Evolutionary conservation across 257 asterid genomes (phyloP).

Genomic region (Petunia secreta): DNA sequence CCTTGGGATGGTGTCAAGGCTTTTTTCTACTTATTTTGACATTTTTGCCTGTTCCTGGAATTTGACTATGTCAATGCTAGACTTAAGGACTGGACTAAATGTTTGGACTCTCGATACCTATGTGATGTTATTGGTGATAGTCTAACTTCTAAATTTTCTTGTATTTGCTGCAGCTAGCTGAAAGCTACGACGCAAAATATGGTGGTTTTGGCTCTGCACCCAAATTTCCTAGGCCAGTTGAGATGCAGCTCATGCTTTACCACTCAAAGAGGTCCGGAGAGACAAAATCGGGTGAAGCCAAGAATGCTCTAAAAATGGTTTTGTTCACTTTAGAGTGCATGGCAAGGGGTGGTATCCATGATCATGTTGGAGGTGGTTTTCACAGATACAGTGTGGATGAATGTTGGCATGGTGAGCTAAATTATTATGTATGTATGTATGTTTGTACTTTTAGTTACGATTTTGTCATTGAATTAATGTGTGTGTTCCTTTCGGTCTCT

Average conservation of each 20-base stretch:
- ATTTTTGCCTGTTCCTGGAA: constrained; percentile 22
- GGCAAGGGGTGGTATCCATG: constrained; percentile 95
- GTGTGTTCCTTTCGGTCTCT: constrained; percentile 18
- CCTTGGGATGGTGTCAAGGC: background rate
- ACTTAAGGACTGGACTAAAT: background rate
- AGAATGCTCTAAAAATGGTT: constrained; percentile 62
- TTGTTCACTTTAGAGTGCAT: constrained; percentile 70
- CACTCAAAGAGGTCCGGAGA: constrained; percentile 68
- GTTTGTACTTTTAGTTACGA: background rate
- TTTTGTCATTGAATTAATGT: background rate
- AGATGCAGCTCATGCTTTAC: constrained; percentile 87
- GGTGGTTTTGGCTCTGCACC: constrained; percentile 99
- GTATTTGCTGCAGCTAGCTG: constrained; percentile 55
- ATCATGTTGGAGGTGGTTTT: constrained; percentile 95
- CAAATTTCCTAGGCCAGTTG: constrained; percentile 97
- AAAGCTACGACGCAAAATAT: constrained; percentile 65
- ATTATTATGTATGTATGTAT: background rate
- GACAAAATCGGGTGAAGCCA: constrained; percentile 65
- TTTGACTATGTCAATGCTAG: background rate
- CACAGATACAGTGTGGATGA: constrained; percentile 99
- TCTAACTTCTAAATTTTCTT: constrained; percentile 2
- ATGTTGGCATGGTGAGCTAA: constrained; percentile 91
- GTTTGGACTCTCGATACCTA: background rate
- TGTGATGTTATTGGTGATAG: background rate
- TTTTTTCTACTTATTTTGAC: background rate